phyloP scores from a whole-genome alignment of 2,329 filamentous ascomycete genomes.

The Grosmannia penicillata region DNA sequence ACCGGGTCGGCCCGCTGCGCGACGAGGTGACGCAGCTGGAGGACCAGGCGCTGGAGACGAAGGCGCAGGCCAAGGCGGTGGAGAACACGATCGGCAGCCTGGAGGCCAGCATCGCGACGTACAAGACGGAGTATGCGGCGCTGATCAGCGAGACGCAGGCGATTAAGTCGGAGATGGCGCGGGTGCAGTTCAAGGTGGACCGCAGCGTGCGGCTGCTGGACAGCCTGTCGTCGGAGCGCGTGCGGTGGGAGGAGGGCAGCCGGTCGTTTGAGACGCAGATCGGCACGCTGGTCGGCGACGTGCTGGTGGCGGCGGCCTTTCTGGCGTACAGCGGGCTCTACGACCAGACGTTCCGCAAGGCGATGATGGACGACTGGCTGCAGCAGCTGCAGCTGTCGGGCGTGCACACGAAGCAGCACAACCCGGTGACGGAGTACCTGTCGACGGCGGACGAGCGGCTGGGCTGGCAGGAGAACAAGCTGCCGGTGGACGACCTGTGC shows the following conservation, averaged over 20 bases:
- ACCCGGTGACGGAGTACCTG: conserved; percentile 89
- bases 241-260: conserved; percentile 92
- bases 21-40: conserved; percentile 81
- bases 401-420: conserved; percentile 82
- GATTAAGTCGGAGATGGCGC: conserved; percentile 93
- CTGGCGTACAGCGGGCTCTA: conserved; percentile 93
- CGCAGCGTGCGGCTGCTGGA: conserved; percentile 88
- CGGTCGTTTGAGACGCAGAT: conserved; percentile 98
- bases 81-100: conserved; percentile 73
- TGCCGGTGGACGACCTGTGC: conserved; percentile 93
- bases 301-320: conserved; percentile 92
- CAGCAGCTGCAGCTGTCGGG: conserved; percentile 88
- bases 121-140: conserved; percentile 91
- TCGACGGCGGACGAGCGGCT: conserved; percentile 93
- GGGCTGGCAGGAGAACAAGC: conserved; percentile 82
- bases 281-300: conserved; percentile 87
- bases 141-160: conserved; percentile 94
- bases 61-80: conserved; percentile 83
- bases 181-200: conserved; percentile 96
- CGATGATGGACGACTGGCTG: conserved; percentile 95
- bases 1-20: conserved; percentile 81
- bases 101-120: conserved; percentile 81
- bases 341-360: conserved; percentile 94
- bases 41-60: conserved; percentile 78
- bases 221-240: conserved; percentile 84